These are phyloP conservation scores for Lentinula sp. DNA, from an alignment of 768 basidiomycete species.

Conservation along the genomic window DNA sequence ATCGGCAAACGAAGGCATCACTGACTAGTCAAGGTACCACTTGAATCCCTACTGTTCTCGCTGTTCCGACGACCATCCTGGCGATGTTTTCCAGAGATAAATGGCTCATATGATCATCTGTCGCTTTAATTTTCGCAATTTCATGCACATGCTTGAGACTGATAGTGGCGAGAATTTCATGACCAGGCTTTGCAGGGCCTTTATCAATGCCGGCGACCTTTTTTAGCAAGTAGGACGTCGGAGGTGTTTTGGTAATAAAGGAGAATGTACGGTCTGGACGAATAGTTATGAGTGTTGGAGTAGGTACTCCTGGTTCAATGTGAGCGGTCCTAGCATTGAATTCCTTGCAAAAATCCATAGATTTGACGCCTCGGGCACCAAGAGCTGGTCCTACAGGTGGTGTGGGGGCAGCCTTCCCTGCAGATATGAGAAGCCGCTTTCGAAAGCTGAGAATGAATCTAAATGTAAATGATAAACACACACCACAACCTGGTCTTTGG, in stretches of 20 bases:
- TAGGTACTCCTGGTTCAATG: conserved; percentile 77
- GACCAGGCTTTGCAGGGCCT: conserved; percentile 78
- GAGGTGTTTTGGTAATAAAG: conserved; percentile 89
- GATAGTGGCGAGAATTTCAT: conserved; percentile 74
- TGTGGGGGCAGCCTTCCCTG: conserved; percentile 92
- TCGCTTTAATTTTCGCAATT: conserved; percentile 94
- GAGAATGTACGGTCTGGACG: conserved; percentile 94
- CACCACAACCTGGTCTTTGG: conserved; percentile 73
- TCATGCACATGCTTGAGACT: conserved; percentile 97
- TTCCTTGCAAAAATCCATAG: conserved; percentile 99
- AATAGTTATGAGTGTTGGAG: conserved; percentile 89
- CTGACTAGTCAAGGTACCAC: conserved; percentile 66
- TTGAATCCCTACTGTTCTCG: conserved; percentile 82
- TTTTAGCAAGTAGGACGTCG: conserved; percentile 86
- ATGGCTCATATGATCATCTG: conserved; percentile 85
- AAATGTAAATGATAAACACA: conserved; percentile 21
- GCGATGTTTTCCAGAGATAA: conserved; percentile 84
- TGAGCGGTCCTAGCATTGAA: conserved; percentile 97
- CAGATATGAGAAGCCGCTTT: conserved; percentile 81
- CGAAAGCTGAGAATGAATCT: conserved; percentile 11
- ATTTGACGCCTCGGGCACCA: conserved; percentile 96
- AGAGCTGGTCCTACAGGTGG: conserved; percentile 97
- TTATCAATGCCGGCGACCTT: conserved; percentile 86
- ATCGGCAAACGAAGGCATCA: not conserved
- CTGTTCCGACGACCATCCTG: conserved; percentile 83